Evolutionary conservation across 495 filamentous ascomycete species (phyloP).

Genomic region (Penicillium robsamsonii): DNA sequence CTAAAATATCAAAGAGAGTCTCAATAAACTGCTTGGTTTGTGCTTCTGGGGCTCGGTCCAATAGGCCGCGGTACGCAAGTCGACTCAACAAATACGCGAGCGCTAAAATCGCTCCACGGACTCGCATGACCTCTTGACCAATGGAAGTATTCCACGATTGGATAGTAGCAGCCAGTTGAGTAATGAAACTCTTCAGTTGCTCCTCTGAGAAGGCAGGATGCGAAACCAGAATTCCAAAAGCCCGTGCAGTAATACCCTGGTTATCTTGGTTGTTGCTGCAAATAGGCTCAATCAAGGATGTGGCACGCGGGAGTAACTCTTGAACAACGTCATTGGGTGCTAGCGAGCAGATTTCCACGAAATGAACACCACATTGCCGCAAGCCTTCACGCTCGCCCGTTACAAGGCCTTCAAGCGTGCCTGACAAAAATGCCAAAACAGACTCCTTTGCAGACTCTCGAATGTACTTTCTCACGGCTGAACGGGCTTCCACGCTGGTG

Average conservation of each 20-base stretch:
- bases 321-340: constrained; percentile 52
- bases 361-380: constrained; percentile 55
- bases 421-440: constrained; percentile 46
- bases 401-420: constrained; percentile 59
- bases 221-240: constrained; percentile 76
- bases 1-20: constrained; percentile 46
- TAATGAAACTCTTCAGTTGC: constrained; percentile 38
- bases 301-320: constrained; percentile 45
- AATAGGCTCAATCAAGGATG: constrained; percentile 55
- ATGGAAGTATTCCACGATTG: constrained; percentile 55
- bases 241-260: constrained; percentile 60
- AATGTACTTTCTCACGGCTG: constrained; percentile 55
- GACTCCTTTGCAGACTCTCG: constrained; percentile 26
- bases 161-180: constrained; percentile 39
- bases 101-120: constrained; percentile 60
- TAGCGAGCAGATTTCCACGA: constrained; percentile 68
- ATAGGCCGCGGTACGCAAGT: constrained; percentile 46
- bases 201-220: constrained; percentile 49
- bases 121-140: constrained; percentile 58
- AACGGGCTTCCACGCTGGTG: constrained; percentile 60
- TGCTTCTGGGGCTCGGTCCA: constrained; percentile 30
- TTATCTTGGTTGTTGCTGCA: constrained; percentile 66
- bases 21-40: constrained; percentile 39
- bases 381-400: constrained; percentile 45
- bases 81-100: constrained; percentile 61